Conservation (phyloP, 345 rosid genomes). For the Syzygium grande region DNA sequence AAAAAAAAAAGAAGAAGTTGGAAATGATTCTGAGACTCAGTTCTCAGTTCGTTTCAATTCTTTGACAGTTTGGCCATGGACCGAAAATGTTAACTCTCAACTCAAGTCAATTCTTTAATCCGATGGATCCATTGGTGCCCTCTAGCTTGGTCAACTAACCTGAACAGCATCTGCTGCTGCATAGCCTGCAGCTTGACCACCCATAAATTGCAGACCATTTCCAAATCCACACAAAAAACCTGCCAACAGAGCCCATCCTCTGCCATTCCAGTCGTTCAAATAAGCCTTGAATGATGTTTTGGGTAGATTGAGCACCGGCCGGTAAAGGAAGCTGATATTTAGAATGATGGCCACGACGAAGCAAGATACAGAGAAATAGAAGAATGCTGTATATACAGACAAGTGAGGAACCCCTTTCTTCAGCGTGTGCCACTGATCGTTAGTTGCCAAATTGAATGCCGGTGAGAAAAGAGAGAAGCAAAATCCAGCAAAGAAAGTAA, state of each 20-base stretch:
- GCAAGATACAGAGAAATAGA: slow-evolving; percentile 68
- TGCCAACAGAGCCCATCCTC: slow-evolving; percentile 79
- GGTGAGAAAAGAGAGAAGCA: slow-evolving; percentile 90
- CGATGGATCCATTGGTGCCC: neutral
- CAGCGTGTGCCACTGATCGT: slow-evolving; percentile 77
- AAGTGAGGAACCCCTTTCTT: slow-evolving; percentile 62
- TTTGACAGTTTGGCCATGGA: neutral
- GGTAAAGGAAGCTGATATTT: slow-evolving; percentile 53
- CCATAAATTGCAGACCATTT: slow-evolving; percentile 82
- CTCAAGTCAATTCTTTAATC: neutral
- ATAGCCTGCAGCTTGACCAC: slow-evolving; percentile 89
- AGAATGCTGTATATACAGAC: slow-evolving; percentile 64
- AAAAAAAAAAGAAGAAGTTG: neutral
- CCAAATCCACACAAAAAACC: slow-evolving; percentile 82
- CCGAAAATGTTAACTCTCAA: neutral
- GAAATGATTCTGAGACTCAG: neutral
- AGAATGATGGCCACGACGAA: slow-evolving; percentile 46
- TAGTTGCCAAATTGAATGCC: slow-evolving; percentile 79
- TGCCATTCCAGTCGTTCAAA: slow-evolving; percentile 62
- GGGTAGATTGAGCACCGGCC: slow-evolving; percentile 47
- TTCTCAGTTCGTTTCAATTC: neutral
- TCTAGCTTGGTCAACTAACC: slow-evolving; percentile 20
- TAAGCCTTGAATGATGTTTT: slow-evolving; percentile 64
- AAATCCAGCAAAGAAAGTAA: slow-evolving; percentile 65
- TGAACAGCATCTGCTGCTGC: slow-evolving; percentile 89